Percentiles rank a stretch among this genome's conserved stretches.
Evolutionary conservation across 768 basidiomycete genomes (phyloP).

Genomic region (Tylopilus sp.): DNA sequence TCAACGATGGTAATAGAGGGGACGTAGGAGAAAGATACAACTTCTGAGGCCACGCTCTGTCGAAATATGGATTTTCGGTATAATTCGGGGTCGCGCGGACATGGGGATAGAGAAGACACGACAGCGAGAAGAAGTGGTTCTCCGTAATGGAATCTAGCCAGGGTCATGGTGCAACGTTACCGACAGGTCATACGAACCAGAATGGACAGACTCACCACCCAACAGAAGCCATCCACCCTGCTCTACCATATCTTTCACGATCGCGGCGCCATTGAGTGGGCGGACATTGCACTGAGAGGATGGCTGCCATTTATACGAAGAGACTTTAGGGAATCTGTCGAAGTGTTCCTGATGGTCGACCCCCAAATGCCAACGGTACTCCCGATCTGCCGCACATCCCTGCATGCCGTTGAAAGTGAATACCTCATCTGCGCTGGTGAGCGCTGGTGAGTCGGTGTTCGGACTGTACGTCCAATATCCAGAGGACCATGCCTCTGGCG

Average conservation of each 20-base stretch:
- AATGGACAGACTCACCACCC: conserved; percentile 45
- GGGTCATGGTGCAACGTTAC: conserved; percentile 1
- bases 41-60: conserved; percentile 64
- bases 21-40: conserved; percentile 59
- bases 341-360: conserved; percentile 45
- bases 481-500: conserved; percentile 33
- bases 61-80: conserved; percentile 48
- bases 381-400: conserved; percentile 61
- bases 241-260: conserved; percentile 59
- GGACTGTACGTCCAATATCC: conserved; percentile 43
- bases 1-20: conserved; percentile 29
- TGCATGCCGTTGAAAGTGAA: conserved; percentile 52
- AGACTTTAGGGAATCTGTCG: conserved; percentile 50
- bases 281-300: conserved; percentile 41
- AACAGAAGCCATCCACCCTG: conserved; percentile 69
- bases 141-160: conserved; percentile 62
- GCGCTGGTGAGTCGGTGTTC: conserved; percentile 31
- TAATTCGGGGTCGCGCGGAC: conserved; percentile 65
- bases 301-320: conserved; percentile 54
- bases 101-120: conserved; percentile 63
- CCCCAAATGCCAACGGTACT: conserved; percentile 62
- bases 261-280: conserved; percentile 37
- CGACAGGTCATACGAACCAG: not conserved
- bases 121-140: conserved; percentile 71
- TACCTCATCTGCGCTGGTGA: conserved; percentile 42